Conservation (phyloP, 169 alveolate species). For the Plasmodium yoelii region DNA sequence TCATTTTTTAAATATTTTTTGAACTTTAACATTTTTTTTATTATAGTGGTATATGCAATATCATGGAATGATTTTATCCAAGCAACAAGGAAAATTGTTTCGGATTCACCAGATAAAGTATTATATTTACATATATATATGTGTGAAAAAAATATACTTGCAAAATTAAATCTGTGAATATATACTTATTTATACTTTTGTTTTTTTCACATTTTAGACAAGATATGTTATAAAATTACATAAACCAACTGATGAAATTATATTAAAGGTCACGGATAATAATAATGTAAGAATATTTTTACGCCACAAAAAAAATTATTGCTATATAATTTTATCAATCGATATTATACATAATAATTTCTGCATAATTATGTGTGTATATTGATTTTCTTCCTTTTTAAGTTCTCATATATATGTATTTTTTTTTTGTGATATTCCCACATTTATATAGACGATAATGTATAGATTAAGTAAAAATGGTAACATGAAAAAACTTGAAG, state of each 20-base stretch:
- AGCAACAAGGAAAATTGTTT: conserved; percentile 56
- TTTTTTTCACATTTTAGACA: conserved; percentile 45
- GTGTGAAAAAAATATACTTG: too few species aligned
- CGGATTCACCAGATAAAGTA: conserved; percentile 62
- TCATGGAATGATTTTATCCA: conserved; percentile 66
- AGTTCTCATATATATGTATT: neutral
- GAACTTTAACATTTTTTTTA: too few species aligned
- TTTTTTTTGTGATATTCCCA: neutral
- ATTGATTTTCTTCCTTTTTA: neutral
- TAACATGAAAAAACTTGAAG: conserved; percentile 55
- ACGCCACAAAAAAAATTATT: neutral
- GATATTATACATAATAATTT: neutral
- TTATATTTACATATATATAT: neutral
- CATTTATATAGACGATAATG: conserved; percentile 53
- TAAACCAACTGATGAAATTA: conserved; percentile 50
- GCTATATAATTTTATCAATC: neutral
- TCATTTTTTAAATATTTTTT: too few species aligned
- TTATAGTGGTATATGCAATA: conserved; percentile 67
- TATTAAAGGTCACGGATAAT: conserved; percentile 74
- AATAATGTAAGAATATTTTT: conserved; percentile 30
- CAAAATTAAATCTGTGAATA: neutral
- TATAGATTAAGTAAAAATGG: conserved; percentile 59
- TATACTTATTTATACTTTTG: neutral
- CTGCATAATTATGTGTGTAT: conserved; percentile 1
- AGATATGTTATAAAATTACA: conserved; percentile 75